phyloP scores from a whole-genome alignment of 495 filamentous ascomycete species.

The Daldinia loculata region DNA sequence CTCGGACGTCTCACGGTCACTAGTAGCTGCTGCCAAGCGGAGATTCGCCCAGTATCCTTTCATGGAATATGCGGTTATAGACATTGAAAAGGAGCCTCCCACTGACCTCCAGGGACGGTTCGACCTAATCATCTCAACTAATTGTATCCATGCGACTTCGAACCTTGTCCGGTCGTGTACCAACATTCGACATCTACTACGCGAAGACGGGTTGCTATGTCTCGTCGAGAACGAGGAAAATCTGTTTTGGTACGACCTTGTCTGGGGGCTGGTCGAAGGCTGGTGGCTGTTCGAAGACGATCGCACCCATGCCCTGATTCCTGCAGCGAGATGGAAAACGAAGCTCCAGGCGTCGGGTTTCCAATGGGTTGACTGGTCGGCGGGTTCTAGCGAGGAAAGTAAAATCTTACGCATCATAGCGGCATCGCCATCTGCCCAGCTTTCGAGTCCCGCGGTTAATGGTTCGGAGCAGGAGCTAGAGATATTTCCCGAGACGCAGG shows the following conservation, averaged over 20 bases:
- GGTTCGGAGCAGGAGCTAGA: neutral
- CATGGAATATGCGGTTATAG: slow-evolving; percentile 45
- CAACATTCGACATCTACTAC: slow-evolving; percentile 50
- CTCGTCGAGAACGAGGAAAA: slow-evolving; percentile 57
- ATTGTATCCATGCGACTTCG: slow-evolving; percentile 57
- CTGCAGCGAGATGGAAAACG: slow-evolving; percentile 48
- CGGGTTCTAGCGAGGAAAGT: slow-evolving; percentile 48
- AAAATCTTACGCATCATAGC: slow-evolving; percentile 45
- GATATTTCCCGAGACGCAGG: slow-evolving; percentile 11
- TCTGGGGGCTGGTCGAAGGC: slow-evolving; percentile 61
- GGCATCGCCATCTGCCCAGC: slow-evolving; percentile 14
- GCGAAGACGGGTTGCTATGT: slow-evolving; percentile 53
- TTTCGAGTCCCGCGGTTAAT: neutral
- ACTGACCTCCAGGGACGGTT: slow-evolving; percentile 33
- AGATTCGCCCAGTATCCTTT: slow-evolving; percentile 41
- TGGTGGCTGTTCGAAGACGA: slow-evolving; percentile 64
- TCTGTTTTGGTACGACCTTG: slow-evolving; percentile 56
- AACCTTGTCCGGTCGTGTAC: slow-evolving; percentile 40
- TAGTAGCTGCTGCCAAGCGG: slow-evolving; percentile 52
- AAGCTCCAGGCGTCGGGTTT: slow-evolving; percentile 55
- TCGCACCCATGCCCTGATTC: slow-evolving; percentile 53
- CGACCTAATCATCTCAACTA: slow-evolving; percentile 52
- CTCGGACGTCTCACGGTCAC: slow-evolving; percentile 51
- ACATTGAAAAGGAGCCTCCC: slow-evolving; percentile 48
- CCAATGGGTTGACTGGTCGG: slow-evolving; percentile 57